Evolutionary conservation across 768 basidiomycete species (phyloP).

Genomic region (Boletus reticuloceps): DNA sequence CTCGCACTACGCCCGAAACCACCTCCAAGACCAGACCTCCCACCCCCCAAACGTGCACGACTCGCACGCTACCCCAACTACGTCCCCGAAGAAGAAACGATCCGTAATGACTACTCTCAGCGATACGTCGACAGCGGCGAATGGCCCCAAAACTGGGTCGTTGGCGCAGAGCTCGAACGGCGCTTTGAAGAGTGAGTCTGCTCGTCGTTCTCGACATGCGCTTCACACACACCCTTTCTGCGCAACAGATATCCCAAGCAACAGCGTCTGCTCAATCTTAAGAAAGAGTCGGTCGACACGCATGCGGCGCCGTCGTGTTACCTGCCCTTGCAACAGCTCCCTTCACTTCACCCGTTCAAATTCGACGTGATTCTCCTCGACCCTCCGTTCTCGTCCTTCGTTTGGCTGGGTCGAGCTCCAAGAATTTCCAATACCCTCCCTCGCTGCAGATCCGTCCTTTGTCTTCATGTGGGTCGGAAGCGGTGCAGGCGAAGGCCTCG

Average conservation of each 20-base stretch:
- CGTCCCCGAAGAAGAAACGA: slow-evolving; percentile 91
- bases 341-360: slow-evolving; percentile 58
- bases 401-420: slow-evolving; percentile 86
- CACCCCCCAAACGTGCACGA: slow-evolving; percentile 74
- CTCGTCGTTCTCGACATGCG: neutral
- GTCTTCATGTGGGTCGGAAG: slow-evolving; percentile 96
- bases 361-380: slow-evolving; percentile 93
- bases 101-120: slow-evolving; percentile 92
- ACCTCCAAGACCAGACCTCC: slow-evolving; percentile 46
- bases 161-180: slow-evolving; percentile 83
- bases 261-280: slow-evolving; percentile 76
- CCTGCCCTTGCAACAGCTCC: slow-evolving; percentile 58
- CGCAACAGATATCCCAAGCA: slow-evolving; percentile 86
- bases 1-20: slow-evolving; percentile 34
- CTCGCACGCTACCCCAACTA: slow-evolving; percentile 75
- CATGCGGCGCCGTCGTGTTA: slow-evolving; percentile 74
- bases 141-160: slow-evolving; percentile 92
- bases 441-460: slow-evolving; percentile 91
- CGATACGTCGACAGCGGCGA: slow-evolving; percentile 88
- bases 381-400: slow-evolving; percentile 82
- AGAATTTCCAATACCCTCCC: slow-evolving; percentile 72
- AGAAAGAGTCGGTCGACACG: slow-evolving; percentile 71
- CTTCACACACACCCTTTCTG: neutral
- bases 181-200: slow-evolving; percentile 88
- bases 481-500: slow-evolving; percentile 86